Evolutionary conservation across 768 basidiomycete species (phyloP), one percentile per base, ranked within the genome.

Genomic region (Collybiopsis luxurians): DNA sequence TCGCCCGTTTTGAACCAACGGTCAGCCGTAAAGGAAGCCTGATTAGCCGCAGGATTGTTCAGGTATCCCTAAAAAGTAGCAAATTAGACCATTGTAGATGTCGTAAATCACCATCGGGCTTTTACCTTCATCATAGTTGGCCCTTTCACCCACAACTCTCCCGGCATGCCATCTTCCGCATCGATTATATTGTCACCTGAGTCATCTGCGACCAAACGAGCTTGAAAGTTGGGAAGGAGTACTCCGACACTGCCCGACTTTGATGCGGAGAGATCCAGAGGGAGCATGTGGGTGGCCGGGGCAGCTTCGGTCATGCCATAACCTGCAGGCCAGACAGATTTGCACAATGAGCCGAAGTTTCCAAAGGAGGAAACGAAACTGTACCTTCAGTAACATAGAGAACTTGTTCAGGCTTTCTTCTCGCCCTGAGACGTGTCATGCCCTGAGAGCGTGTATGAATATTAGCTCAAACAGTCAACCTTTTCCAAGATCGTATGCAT

Each of bases 1-100:
- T 96, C 94, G 1, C 94, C 92, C 0, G 93, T 95, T 77, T 89
- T 92, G 74, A 93, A 86, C 91, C 91, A 97, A 3, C 83, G 79
- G 48, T 91, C 88, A 0, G 69, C 67, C 0, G 87, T 90, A 61
- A 95, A 86, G 5, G 85, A 71, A 13, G 84, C 79, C 23, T 74
- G 71, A 1, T 92, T 95, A 3, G 92, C 91, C 28, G 74, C 72
- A 2, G 75, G 72, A 59, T 95, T 91, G 62, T 85, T 85, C 59
- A 88, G 70, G 63, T 95, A 95, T 12, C 92, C 90, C 86, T 50
- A 2, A 9, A 53, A 2, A 26, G 15, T 21, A 54, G 45, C 21
- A 28, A 23, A 30, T 26, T 44, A 6, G 13, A n/a, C 39, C 45
- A 36, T 31, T 39, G 53, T 53, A 21, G 36, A 27, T 13, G 2